Evolutionary conservation across 176 grass and related monocot species (phyloP).

Genomic region (Sorghum bicolor): DNA sequence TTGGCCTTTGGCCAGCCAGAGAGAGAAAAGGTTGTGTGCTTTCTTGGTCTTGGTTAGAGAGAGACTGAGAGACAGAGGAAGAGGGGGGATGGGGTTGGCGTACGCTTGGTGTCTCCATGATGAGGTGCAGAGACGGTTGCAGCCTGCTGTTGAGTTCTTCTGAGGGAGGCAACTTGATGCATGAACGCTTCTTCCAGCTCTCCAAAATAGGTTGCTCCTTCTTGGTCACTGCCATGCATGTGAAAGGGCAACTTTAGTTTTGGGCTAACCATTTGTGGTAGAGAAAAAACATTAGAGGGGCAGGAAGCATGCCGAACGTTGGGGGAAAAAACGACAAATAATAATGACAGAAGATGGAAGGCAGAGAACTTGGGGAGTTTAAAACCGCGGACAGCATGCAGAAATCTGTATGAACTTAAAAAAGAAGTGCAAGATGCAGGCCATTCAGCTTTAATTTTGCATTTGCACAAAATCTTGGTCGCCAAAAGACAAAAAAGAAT

Average conservation of each 20-base stretch:
- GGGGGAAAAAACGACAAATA: neutral
- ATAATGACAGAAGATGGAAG: neutral
- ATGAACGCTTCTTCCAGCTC: conserved; percentile 83
- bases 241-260: neutral
- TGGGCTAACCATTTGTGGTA: neutral
- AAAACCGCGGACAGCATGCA: neutral
- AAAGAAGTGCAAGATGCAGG: neutral
- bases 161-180: conserved; percentile 57
- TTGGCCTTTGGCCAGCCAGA: conserved; percentile 18
- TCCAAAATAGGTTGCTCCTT: conserved; percentile 63
- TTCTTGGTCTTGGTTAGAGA: conserved; percentile 24
- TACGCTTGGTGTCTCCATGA: conserved; percentile 54
- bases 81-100: conserved; percentile 1
- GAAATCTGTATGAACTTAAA: neutral
- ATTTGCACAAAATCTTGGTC: neutral
- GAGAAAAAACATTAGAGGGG: neutral
- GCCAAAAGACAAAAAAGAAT: neutral
- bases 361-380: neutral
- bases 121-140: conserved; percentile 39
- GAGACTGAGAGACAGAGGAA: conserved; percentile 21
- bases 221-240: conserved; percentile 55
- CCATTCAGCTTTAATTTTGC: neutral
- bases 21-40: conserved; percentile 28
- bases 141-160: conserved; percentile 45
- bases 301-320: conserved; percentile 16